Evolutionary conservation across 1,139 yeast species (phyloP).

Genomic region (Saccharomyces hybrid): DNA sequence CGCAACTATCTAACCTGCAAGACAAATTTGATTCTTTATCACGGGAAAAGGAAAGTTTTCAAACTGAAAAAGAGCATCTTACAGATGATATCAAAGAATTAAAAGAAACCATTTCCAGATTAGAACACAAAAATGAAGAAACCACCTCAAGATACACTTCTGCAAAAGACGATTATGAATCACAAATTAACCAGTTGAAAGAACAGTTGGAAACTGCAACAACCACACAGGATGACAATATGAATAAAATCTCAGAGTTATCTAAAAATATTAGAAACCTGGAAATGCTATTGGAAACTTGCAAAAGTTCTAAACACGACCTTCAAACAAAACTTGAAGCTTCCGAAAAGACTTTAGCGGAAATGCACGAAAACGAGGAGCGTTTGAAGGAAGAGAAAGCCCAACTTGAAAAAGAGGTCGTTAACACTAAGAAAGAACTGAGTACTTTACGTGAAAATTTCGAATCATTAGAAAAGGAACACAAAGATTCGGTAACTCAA

Average conservation of each 20-base stretch:
- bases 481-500: neutral
- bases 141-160: neutral
- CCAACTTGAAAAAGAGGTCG: neutral
- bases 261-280: constrained; percentile 2
- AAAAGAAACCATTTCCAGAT: neutral
- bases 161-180: neutral
- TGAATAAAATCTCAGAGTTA: constrained; percentile 2
- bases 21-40: constrained; percentile 9
- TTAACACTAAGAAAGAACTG: neutral
- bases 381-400: constrained; percentile 2
- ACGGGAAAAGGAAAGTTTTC: constrained; percentile 7
- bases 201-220: neutral
- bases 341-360: constrained; percentile 7
- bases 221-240: neutral
- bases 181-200: neutral
- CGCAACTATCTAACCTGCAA: constrained; percentile 6
- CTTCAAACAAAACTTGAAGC: constrained; percentile 4
- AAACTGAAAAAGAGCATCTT: constrained; percentile 6
- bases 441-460: neutral
- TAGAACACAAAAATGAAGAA: neutral
- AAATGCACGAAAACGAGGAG: constrained; percentile 1
- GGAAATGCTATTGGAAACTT: constrained; percentile 5
- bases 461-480: neutral
- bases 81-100: neutral
- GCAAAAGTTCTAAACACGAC: neutral